Conservation (phyloP, 2,329 filamentous ascomycete species). For the Elsinoe perseae region DNA sequence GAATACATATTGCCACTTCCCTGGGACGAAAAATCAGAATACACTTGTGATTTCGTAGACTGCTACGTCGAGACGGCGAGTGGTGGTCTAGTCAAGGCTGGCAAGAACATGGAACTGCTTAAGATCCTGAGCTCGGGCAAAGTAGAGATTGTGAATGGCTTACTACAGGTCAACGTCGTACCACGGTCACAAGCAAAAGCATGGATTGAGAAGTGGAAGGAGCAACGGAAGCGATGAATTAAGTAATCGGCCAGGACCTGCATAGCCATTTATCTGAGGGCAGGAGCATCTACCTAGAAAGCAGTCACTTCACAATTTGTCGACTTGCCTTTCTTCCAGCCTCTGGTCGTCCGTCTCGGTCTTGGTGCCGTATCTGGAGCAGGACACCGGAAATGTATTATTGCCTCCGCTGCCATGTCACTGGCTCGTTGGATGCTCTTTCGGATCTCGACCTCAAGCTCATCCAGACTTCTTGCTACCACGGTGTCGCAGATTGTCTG, state of each 20-base stretch:
- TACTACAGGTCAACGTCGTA: constrained; percentile 76
- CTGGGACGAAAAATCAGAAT: constrained; percentile 68
- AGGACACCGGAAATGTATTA: background rate
- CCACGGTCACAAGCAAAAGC: constrained; percentile 59
- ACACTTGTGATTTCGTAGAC: constrained; percentile 60
- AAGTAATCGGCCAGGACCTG: too few relatives aligned
- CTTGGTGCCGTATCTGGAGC: background rate
- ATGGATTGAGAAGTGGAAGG: constrained; percentile 86
- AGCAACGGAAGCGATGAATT: constrained; percentile 42
- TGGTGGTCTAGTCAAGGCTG: constrained; percentile 80
- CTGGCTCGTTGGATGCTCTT: background rate
- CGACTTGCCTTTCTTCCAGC: background rate
- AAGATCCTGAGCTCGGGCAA: constrained; percentile 68
- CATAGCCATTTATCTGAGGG: too few relatives aligned
- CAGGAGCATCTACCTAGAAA: background rate
- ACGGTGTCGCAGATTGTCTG: background rate
- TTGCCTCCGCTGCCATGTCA: constrained; percentile 5
- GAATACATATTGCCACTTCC: constrained; percentile 78
- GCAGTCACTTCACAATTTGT: background rate
- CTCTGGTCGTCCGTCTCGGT: background rate
- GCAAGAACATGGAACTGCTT: constrained; percentile 70
- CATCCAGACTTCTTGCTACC: background rate
- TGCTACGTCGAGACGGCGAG: constrained; percentile 79
- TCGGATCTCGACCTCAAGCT: constrained; percentile 4
- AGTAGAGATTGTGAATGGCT: constrained; percentile 78